Base-by-base conservation (phyloP, 2,329 filamentous ascomycete species). In the Fulvia fulva region DNA sequence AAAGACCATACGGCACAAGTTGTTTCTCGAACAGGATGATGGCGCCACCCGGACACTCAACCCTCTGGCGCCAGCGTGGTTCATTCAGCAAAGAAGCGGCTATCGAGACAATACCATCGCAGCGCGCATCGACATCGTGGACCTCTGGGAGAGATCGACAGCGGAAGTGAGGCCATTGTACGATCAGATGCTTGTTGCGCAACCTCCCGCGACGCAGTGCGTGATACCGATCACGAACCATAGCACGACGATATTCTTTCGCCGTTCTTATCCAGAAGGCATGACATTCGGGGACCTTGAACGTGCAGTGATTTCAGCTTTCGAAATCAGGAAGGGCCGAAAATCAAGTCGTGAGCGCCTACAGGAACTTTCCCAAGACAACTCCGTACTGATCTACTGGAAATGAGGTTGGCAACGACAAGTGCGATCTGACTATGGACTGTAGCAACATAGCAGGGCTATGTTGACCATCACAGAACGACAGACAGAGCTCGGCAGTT, bases 381-480 rank as follows among this genome's bases (percentile, higher is more conserved):
- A 60, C 30, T 59, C 60, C 4, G 63, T 64, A n/a, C 44, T 65
- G 21, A 63, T 64, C 5, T 65, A 65, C 46, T 65, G 63, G 63
- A 51, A 52, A 22, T 65, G 58, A 63, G 11, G 34, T 47, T 6
- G n/a, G 9, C 8, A 22, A 23, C 5, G 45, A 19, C 19, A 7
- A 49, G 5, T 22, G 11, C 19, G 6, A 22, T 7, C 12, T 7
- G 14, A 49, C 23, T 3, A 45, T n/a, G n/a, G n/a, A n/a, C n/a
- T n/a, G n/a, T n/a, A n/a, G n/a, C n/a, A n/a, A n/a, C n/a, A n/a
- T n/a, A n/a, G 41, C 41, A 45, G 41, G 19, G 41, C 9, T 23
- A 21, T 45, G 41, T 21, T n/a, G 9, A 3, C 19, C 41, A n/a
- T 9, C 41, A 23, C 19, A 3, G 30, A 34, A 11, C 30, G 30